Base-by-base conservation (phyloP, 177 flowering plant species). In the Vitis hybrid region DNA sequence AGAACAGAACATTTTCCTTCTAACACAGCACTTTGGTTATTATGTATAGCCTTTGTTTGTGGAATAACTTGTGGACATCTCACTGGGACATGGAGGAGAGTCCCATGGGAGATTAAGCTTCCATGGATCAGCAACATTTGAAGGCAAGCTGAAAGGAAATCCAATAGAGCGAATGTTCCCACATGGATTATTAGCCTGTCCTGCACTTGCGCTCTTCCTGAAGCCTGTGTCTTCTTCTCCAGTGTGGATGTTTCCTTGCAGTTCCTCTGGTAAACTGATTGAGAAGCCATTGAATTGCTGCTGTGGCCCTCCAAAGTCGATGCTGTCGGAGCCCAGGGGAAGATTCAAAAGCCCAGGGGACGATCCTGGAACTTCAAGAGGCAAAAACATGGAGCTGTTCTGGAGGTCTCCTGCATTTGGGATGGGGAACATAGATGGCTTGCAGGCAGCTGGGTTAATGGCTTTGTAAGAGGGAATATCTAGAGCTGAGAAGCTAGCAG, bases 31-130 rank as follows among this genome's bases (percentile, higher is more conserved):
- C 0, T 40, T 40, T 40, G 45, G 45, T 40, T 40, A 40, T 74
- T 51, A 86, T 32, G 75, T 78, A 52, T 81, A 78, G 66, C 82
- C 76, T 66, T 83, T 82, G 79, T 78, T 84, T 21, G 87, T 70
- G 32, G 95, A 87, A 66, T 77, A 79, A 68, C 79, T 78, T n/a
- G 93, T 77, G 15, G 93, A 87, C 82, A 88, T 79, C 64, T 90
- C 95, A 66, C 87, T 85, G 2, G 91, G 91, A 77, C 89, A 83
- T 4, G 85, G 77, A 11, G 92, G 81, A 69, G 91, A 90, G 56
- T 90, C 97, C 93, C 93, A 92, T 58, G 85, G 76, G 68, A 79
- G 64, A 81, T 64, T 82, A 60, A 81, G 71, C 77, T 79, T 84
- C 87, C 83, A 81, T 40, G 79, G 74, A 72, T 87, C 87, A 8